Conservation (phyloP, 2,329 filamentous ascomycete species). For the Lasiodiplodia citricola region DNA sequence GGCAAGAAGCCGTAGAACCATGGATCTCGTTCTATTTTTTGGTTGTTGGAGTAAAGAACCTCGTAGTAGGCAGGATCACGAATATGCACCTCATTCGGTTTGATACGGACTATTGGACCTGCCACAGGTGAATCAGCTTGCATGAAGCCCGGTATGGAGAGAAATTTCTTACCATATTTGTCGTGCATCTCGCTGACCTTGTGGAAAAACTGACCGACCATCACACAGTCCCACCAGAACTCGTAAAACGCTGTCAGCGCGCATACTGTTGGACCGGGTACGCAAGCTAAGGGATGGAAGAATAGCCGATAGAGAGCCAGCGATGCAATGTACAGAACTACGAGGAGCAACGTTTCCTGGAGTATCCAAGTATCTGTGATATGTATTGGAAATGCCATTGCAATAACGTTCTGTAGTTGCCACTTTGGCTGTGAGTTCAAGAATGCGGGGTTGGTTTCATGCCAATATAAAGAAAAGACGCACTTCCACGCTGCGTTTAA, state of each 20-base stretch:
- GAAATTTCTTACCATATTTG: background rate
- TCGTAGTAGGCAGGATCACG: slow-evolving; percentile 35
- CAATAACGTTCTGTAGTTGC: too few relatives aligned
- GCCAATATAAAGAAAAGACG: too few relatives aligned
- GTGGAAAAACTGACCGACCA: background rate
- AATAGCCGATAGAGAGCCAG: slow-evolving; percentile 25
- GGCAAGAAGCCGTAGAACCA: slow-evolving; percentile 23
- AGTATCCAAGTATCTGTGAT: background rate
- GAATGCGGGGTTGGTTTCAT: too few relatives aligned
- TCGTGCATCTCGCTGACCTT: slow-evolving; percentile 11
- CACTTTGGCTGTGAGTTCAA: too few relatives aligned
- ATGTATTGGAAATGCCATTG: too few relatives aligned
- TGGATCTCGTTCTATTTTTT: slow-evolving; percentile 27
- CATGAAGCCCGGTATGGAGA: background rate
- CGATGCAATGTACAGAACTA: background rate
- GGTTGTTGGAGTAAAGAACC: slow-evolving; percentile 1
- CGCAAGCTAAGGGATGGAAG: slow-evolving; percentile 22
- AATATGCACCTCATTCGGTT: slow-evolving; percentile 39
- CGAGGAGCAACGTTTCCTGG: background rate
- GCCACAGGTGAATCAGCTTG: too few relatives aligned
- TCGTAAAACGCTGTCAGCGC: slow-evolving; percentile 26
- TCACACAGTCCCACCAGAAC: slow-evolving; percentile 22
- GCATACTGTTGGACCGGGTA: slow-evolving; percentile 27
- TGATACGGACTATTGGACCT: slow-evolving; percentile 43
- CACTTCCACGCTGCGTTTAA: too few relatives aligned